Percentiles rank a stretch among this genome's conserved stretches.
phyloP scores from a whole-genome alignment of 2,329 filamentous ascomycete species.

The Chaetomiaceae sp. region DNA sequence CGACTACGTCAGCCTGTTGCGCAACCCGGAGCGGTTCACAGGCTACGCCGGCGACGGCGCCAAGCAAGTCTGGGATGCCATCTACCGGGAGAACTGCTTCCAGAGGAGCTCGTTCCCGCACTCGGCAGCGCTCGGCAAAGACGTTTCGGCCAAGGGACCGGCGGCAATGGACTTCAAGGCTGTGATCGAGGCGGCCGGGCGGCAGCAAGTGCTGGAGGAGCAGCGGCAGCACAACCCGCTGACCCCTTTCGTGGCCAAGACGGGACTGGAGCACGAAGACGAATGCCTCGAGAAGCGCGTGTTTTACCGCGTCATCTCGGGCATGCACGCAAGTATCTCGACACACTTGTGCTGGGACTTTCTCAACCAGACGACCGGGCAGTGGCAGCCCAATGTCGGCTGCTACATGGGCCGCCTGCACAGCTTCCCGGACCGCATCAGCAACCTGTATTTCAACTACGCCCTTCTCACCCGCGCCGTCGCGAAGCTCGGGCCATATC shows the following conservation, averaged over 20 bases:
- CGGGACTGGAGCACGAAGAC: slow-evolving; percentile 73
- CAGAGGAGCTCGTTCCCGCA: slow-evolving; percentile 60
- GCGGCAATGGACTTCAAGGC: slow-evolving; percentile 59
- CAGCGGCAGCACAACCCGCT: slow-evolving; percentile 52
- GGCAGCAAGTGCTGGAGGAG: slow-evolving; percentile 59
- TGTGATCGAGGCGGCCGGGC: slow-evolving; percentile 55
- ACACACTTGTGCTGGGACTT: slow-evolving; percentile 96
- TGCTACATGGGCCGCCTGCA: slow-evolving; percentile 90
- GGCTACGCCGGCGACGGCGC: slow-evolving; percentile 84
- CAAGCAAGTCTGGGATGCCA: slow-evolving; percentile 90
- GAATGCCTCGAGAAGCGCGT: slow-evolving; percentile 98
- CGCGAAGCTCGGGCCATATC: slow-evolving; percentile 79
- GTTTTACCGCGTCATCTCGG: slow-evolving; percentile 90
- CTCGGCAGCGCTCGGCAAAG: slow-evolving; percentile 51
- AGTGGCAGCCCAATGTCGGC: slow-evolving; percentile 84
- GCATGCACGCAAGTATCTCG: slow-evolving; percentile 97
- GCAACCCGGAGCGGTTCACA: slow-evolving; percentile 93
- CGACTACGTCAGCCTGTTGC: slow-evolving; percentile 90
- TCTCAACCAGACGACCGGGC: slow-evolving; percentile 87
- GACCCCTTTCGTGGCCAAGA: slow-evolving; percentile 57
- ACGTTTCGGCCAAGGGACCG: slow-evolving; percentile 42
- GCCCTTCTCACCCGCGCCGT: slow-evolving; percentile 89
- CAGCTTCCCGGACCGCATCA: slow-evolving; percentile 80
- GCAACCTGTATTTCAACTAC: slow-evolving; percentile 99
- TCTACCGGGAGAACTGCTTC: slow-evolving; percentile 98